Conservation (phyloP, 2,329 filamentous ascomycete genomes). For the Thermomyces lanuginosus region DNA sequence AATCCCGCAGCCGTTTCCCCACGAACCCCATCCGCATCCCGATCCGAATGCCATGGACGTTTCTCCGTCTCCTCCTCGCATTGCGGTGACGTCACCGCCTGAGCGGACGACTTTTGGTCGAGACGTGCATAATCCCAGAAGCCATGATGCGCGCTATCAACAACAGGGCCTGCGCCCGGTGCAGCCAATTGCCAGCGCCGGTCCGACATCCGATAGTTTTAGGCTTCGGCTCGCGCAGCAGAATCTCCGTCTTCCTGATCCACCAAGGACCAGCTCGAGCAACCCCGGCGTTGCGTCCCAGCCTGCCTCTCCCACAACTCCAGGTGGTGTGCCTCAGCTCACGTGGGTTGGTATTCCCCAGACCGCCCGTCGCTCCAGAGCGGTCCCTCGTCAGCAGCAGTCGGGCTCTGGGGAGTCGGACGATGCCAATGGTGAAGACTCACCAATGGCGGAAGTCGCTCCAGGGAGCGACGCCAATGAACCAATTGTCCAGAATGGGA, state of each 20-base stretch:
- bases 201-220: conserved; percentile 53
- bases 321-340: conserved; percentile 48
- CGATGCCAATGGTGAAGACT: conserved; percentile 71
- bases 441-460: conserved; percentile 53
- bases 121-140: conserved; percentile 34
- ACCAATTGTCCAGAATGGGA: conserved; percentile 58
- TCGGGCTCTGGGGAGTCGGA: conserved; percentile 77
- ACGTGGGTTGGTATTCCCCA: conserved; percentile 38
- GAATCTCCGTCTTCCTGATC: conserved; percentile 66
- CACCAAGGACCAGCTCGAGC: conserved; percentile 28
- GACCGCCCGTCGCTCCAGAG: conserved; percentile 49
- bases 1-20: conserved; percentile 45
- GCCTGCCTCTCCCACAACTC: conserved; percentile 79
- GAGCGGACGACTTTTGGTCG: conserved; percentile 51
- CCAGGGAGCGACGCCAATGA: conserved; percentile 35
- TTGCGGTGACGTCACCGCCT: conserved; percentile 53
- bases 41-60: conserved; percentile 19
- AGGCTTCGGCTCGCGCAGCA: conserved; percentile 63
- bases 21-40: conserved; percentile 31
- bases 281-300: conserved; percentile 57
- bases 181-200: conserved; percentile 51
- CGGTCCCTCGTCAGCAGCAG: conserved; percentile 76
- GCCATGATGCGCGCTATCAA: conserved; percentile 23
- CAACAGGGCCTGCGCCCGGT: conserved; percentile 37
- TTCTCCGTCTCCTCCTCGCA: conserved; percentile 46